Percentiles rank a stretch among this genome's conserved stretches.
Conservation (phyloP, 2,329 filamentous ascomycete species). For the Lizonia empirigonia region DNA sequence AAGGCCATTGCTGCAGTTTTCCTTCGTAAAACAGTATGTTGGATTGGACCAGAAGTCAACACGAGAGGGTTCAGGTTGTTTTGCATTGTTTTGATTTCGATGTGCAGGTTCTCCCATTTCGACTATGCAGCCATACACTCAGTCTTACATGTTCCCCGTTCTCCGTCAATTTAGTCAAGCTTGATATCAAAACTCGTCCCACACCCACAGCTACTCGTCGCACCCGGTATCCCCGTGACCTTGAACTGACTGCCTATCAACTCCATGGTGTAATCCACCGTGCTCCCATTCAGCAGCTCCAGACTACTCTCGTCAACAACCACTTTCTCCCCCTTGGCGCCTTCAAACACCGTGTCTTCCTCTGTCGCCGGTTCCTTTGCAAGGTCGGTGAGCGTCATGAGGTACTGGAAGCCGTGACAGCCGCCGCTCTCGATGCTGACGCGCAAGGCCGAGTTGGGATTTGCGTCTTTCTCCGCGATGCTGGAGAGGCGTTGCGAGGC, state of each 20-base stretch:
- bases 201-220: conserved; percentile 94
- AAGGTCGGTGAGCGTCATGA: conserved; percentile 81
- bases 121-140: neutral
- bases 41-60: too few relatives aligned
- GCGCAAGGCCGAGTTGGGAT: conserved; percentile 83
- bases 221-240: conserved; percentile 89
- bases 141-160: neutral
- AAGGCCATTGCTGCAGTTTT: too few relatives aligned
- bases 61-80: too few relatives aligned
- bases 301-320: conserved; percentile 87
- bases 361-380: conserved; percentile 57
- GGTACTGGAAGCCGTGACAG: conserved; percentile 97
- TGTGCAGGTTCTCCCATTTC: neutral
- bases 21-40: too few relatives aligned
- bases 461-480: conserved; percentile 60
- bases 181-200: conserved; percentile 98
- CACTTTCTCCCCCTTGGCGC: conserved; percentile 71
- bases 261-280: conserved; percentile 95
- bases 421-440: conserved; percentile 92
- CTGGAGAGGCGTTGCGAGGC: conserved; percentile 72
- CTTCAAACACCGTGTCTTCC: conserved; percentile 89
- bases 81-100: too few relatives aligned
- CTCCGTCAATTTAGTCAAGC: conserved; percentile 16
- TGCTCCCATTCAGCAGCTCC: conserved; percentile 88
- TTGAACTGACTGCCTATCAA: conserved; percentile 95